These are phyloP conservation scores for Escallonia herrerae DNA, from an alignment of 129 eudicot genomes.

Conservation along the genomic window DNA sequence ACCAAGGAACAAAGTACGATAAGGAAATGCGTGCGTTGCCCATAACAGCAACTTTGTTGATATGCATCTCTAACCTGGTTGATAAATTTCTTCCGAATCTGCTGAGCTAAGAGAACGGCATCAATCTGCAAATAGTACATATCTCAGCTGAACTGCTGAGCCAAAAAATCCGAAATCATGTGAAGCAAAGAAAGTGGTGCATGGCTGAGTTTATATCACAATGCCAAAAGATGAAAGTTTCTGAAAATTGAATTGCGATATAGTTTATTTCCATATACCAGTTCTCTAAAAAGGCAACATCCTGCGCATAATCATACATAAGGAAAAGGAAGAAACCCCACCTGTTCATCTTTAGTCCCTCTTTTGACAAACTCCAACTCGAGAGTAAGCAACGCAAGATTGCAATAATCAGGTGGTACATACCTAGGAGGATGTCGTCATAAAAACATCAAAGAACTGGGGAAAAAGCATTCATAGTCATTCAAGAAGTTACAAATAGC, in stretches of 20 bases:
- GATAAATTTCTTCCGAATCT: slow-evolving; percentile 57
- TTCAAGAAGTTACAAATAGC: slow-evolving; percentile 13
- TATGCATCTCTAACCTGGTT: slow-evolving; percentile 55
- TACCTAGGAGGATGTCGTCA: slow-evolving; percentile 38
- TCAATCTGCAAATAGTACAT: slow-evolving; percentile 54
- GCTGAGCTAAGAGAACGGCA: slow-evolving; percentile 60
- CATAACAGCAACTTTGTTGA: neutral
- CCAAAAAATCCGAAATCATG: neutral
- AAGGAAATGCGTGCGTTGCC: no score
- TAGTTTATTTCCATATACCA: neutral
- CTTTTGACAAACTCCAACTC: slow-evolving; percentile 85
- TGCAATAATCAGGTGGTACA: slow-evolving; percentile 69
- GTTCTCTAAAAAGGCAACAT: neutral
- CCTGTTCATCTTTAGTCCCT: slow-evolving; percentile 84
- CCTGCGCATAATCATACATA: neutral
- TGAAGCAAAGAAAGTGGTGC: no score
- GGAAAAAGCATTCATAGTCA: slow-evolving; percentile 2
- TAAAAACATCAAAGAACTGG: neutral
- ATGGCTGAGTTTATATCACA: slow-evolving; percentile 3
- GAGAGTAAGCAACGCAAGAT: slow-evolving; percentile 75
- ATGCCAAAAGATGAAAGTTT: neutral
- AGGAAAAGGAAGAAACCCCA: slow-evolving; percentile 4
- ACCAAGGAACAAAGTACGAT: no score
- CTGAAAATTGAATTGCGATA: neutral
- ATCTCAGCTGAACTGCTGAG: slow-evolving; percentile 9